A percentile compares a stretch with the other conserved stretches of the same genome.
phyloP scores from a whole-genome alignment of 129 eudicot species.

The Glebionis coronaria region DNA sequence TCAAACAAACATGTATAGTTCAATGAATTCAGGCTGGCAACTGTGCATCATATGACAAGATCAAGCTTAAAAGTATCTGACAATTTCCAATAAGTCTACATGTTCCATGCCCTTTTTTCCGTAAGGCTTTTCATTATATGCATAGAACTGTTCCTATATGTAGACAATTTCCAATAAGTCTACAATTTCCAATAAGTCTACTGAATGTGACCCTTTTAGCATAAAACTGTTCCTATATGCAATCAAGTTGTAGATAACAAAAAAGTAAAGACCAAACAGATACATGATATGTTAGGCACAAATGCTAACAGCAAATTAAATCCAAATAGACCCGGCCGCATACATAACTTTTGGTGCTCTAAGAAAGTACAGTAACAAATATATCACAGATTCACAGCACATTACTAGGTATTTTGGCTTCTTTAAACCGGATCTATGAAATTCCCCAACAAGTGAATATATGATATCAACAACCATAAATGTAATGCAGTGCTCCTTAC shows the following conservation, averaged over 20 bases:
- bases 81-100: too few relatives aligned
- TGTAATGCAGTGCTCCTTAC: too few relatives aligned
- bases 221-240: not conserved
- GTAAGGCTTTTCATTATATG: not conserved
- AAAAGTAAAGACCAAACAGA: slow-evolving; percentile 1
- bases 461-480: too few relatives aligned
- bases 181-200: too few relatives aligned
- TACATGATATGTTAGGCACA: not conserved
- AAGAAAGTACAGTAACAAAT: not conserved
- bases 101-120: too few relatives aligned
- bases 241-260: not conserved
- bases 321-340: not conserved
- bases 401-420: not conserved
- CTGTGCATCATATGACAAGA: too few relatives aligned
- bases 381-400: slow-evolving; percentile 3
- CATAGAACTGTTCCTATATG: not conserved
- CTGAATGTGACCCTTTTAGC: slow-evolving; percentile 1
- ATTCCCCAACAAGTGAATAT: too few relatives aligned
- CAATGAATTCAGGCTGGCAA: too few relatives aligned
- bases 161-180: too few relatives aligned
- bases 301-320: slow-evolving; percentile 16
- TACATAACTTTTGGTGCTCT: not conserved
- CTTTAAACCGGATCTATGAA: too few relatives aligned
- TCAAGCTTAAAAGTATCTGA: too few relatives aligned
- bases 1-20: too few relatives aligned